phyloP scores from a whole-genome alignment of 352 stramenopile genomes.

The Pythium sukuiense region DNA sequence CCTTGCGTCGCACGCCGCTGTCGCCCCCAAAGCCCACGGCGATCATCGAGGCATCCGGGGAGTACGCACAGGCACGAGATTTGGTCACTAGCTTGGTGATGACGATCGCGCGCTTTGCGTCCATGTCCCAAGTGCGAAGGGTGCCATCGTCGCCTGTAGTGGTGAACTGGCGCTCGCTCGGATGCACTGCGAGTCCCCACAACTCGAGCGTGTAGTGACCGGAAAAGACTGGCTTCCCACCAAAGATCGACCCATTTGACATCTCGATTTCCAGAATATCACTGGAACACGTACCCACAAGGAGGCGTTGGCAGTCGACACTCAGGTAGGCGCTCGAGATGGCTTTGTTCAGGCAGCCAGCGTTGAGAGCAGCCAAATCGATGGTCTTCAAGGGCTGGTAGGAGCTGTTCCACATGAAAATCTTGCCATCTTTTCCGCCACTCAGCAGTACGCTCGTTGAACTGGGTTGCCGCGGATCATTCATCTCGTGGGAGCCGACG shows the following conservation, averaged over 20 bases:
- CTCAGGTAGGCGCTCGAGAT: constrained; percentile 52
- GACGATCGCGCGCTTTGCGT: constrained; percentile 44
- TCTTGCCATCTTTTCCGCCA: constrained; percentile 70
- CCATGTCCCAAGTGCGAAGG: constrained; percentile 84
- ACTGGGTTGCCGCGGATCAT: neutral
- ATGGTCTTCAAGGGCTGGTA: constrained; percentile 77
- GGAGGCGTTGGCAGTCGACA: constrained; percentile 41
- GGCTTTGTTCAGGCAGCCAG: constrained; percentile 36
- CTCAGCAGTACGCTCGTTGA: constrained; percentile 39
- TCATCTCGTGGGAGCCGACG: constrained; percentile 30
- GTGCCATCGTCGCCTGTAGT: constrained; percentile 83
- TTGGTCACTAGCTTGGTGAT: constrained; percentile 42
- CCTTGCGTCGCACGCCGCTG: constrained; percentile 47
- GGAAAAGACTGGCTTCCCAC: constrained; percentile 43
- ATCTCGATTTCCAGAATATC: constrained; percentile 85
- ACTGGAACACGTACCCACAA: constrained; percentile 87
- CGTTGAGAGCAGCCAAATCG: constrained; percentile 42
- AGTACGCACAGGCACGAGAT: constrained; percentile 82
- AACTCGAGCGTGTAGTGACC: constrained; percentile 76
- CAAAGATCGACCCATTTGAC: constrained; percentile 35
- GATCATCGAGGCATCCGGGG: constrained; percentile 81
- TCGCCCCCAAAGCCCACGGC: constrained; percentile 79
- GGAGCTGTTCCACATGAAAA: constrained; percentile 61
- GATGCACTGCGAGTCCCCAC: constrained; percentile 83
- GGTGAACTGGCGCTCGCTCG: constrained; percentile 52